A percentile compares a stretch with the other conserved stretches of the same genome.
phyloP scores from a whole-genome alignment of 2,329 filamentous ascomycete species.

The Claviceps pusilla region DNA sequence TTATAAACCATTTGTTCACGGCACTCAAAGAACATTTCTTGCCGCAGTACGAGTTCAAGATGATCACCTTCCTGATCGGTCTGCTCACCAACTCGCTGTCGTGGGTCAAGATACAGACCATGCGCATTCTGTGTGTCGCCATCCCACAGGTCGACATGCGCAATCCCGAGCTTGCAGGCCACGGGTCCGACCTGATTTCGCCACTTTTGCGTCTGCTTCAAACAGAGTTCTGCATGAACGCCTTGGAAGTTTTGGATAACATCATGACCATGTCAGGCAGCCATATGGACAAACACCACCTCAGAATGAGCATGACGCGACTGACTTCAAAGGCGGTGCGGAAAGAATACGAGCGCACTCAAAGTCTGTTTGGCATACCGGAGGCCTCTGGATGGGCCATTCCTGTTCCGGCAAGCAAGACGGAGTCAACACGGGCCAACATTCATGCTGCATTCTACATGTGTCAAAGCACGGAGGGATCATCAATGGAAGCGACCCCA shows the following conservation, averaged over 20 bases:
- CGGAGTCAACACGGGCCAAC: conserved; percentile 71
- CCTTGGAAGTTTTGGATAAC: conserved; percentile 79
- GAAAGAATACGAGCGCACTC: conserved; percentile 88
- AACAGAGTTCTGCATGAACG: conserved; percentile 86
- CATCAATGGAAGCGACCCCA: conserved; percentile 42
- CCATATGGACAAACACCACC: conserved; percentile 82
- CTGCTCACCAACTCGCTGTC: conserved; percentile 74
- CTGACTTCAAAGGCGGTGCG: conserved; percentile 71
- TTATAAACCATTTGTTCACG: conserved; percentile 57
- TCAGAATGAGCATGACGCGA: conserved; percentile 96
- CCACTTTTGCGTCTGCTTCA: conserved; percentile 78
- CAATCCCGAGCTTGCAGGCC: conserved; percentile 72
- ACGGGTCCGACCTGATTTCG: conserved; percentile 90
- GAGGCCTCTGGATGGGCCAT: conserved; percentile 95
- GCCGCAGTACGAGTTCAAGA: conserved; percentile 66
- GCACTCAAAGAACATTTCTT: conserved; percentile 68
- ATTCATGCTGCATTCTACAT: conserved; percentile 95
- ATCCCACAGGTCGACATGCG: conserved; percentile 89
- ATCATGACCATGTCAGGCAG: conserved; percentile 90
- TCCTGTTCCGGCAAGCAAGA: conserved; percentile 80
- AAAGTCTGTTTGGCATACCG: conserved; percentile 91
- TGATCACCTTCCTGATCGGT: conserved; percentile 80
- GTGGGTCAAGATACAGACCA: conserved; percentile 86
- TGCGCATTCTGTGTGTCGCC: conserved; percentile 73
- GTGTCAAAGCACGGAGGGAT: conserved; percentile 55